Evolutionary conservation across 306 rosid genomes (phyloP).

Genomic region (Castanea crenata): DNA sequence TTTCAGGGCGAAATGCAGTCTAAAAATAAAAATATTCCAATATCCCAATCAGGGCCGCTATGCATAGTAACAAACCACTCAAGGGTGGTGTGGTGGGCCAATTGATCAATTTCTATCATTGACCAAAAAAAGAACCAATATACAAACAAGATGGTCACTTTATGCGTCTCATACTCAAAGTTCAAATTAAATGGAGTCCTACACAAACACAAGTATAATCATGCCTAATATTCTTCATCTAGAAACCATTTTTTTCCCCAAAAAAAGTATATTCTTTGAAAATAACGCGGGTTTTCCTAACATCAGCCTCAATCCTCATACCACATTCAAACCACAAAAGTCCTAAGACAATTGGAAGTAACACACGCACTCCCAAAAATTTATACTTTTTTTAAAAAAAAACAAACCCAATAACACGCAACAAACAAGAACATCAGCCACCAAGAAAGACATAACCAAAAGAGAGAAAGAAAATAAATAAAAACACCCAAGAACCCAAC

Average conservation of each 20-base stretch:
- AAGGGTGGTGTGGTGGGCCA: slow-evolving; percentile 19
- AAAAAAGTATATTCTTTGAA: neutral
- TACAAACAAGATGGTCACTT: slow-evolving; percentile 30
- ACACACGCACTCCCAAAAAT: neutral
- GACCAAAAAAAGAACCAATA: slow-evolving; percentile 21
- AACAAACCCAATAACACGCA: neutral
- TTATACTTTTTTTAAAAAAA: neutral
- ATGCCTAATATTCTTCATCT: slow-evolving; percentile 18
- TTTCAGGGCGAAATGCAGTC: neutral
- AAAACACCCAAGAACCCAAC: neutral
- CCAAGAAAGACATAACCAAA: neutral
- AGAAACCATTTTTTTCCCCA: slow-evolving; percentile 1
- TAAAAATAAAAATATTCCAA: neutral
- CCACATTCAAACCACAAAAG: slow-evolving; percentile 2
- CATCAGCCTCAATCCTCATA: slow-evolving; percentile 2
- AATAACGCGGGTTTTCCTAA: slow-evolving; percentile 5
- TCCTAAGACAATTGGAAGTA: neutral
- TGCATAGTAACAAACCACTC: slow-evolving; percentile 26
- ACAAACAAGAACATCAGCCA: too few relatives aligned
- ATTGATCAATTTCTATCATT: slow-evolving; percentile 21
- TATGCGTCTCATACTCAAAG: slow-evolving; percentile 17
- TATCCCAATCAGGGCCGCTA: slow-evolving; percentile 13
- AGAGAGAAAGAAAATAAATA: neutral
- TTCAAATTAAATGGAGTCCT: slow-evolving; percentile 7
- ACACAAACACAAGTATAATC: neutral